phyloP scores from a whole-genome alignment of 2,329 filamentous ascomycete species.

The Aureobasidium sp. region DNA sequence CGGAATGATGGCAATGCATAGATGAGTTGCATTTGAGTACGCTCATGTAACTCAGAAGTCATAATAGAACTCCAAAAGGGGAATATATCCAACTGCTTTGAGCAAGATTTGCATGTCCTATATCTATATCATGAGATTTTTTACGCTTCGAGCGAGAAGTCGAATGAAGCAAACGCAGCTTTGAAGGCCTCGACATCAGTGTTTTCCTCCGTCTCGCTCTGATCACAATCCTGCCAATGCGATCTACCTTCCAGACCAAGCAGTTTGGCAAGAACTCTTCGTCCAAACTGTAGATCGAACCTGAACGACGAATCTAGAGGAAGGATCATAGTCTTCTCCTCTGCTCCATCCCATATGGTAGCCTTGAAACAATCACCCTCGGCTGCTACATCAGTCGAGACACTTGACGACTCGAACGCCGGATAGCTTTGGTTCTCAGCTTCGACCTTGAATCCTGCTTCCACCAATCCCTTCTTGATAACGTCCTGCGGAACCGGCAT shows the following conservation, averaged over 20 bases:
- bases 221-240: conserved; percentile 77
- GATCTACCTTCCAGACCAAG: conserved; percentile 69
- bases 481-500: conserved; percentile 64
- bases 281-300: conserved; percentile 86
- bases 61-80: background rate
- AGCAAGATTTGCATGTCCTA: background rate
- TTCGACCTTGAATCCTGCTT: conserved; percentile 81
- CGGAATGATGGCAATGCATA: background rate
- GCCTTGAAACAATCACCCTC: conserved; percentile 29
- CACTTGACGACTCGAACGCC: conserved; percentile 31
- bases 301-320: conserved; percentile 61
- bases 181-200: conserved; percentile 73
- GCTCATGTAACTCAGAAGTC: background rate
- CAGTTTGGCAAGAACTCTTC: conserved; percentile 80
- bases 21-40: background rate
- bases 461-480: conserved; percentile 65
- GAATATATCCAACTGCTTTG: background rate
- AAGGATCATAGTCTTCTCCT: conserved; percentile 64
- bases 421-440: conserved; percentile 65
- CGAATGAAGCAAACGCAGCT: conserved; percentile 72
- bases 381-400: conserved; percentile 9
- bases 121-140: background rate
- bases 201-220: conserved; percentile 69
- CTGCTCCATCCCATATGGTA: conserved; percentile 25
- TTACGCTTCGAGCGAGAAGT: conserved; percentile 56